Percentiles rank a stretch among this genome's conserved stretches.
phyloP scores from a whole-genome alignment of 495 filamentous ascomycete genomes.

The Neurospora sp. region DNA sequence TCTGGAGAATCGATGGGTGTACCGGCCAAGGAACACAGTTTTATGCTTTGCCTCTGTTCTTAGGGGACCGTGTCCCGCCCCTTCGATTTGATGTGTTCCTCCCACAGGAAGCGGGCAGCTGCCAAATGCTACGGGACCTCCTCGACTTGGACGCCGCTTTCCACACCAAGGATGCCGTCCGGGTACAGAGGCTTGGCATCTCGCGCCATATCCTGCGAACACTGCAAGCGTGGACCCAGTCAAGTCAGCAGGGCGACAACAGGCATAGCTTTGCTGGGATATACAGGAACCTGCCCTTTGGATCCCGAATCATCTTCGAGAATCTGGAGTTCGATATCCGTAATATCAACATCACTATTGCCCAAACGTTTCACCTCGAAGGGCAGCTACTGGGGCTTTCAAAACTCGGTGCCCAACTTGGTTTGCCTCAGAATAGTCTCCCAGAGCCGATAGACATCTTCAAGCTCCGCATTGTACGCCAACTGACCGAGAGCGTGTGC shows the following conservation, averaged over 20 bases:
- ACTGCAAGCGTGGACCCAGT: constrained; percentile 30
- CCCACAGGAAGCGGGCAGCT: constrained; percentile 23
- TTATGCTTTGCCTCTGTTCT: constrained; percentile 34
- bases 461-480: constrained; percentile 26
- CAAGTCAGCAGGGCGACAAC: not conserved
- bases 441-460: constrained; percentile 30
- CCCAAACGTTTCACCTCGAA: constrained; percentile 33
- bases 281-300: constrained; percentile 31
- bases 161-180: constrained; percentile 34
- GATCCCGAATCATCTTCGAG: constrained; percentile 36
- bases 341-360: constrained; percentile 27
- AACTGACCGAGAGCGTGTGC: constrained; percentile 38
- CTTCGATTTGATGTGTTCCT: constrained; percentile 41
- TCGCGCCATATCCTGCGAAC: constrained; percentile 31
- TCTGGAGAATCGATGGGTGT: constrained; percentile 41
- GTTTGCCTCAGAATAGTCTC: constrained; percentile 14
- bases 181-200: constrained; percentile 32
- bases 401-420: constrained; percentile 20
- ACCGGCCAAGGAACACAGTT: constrained; percentile 39
- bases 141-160: constrained; percentile 34
- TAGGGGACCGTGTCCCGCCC: constrained; percentile 24
- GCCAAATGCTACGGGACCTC: constrained; percentile 26
- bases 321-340: constrained; percentile 28
- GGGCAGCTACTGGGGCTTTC: constrained; percentile 24
- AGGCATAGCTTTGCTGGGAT: not conserved